These are phyloP conservation scores for Diaporthe amygdali DNA, from an alignment of 2,329 filamentous ascomycete species.

Conservation along the genomic window DNA sequence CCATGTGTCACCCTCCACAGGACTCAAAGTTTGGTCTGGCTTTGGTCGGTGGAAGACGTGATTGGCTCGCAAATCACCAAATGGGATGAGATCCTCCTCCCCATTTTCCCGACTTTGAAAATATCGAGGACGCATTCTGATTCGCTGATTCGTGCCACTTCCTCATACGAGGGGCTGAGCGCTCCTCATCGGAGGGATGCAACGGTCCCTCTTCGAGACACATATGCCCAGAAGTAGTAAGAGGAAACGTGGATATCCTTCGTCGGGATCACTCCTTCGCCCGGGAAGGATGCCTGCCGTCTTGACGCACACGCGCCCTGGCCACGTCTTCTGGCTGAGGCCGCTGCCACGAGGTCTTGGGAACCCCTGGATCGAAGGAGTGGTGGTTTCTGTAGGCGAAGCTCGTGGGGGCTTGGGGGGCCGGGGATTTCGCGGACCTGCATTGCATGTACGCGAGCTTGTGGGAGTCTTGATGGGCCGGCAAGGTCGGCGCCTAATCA, in stretches of 20 bases:
- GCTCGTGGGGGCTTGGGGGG: neutral
- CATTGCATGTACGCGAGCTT: neutral
- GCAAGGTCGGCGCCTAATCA: neutral
- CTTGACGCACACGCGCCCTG: neutral
- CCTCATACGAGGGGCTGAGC: neutral
- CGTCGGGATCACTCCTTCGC: neutral
- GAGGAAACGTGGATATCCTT: neutral
- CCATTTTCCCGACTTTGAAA: neutral
- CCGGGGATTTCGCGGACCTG: neutral
- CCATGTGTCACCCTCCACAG: no score
- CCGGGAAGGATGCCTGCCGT: neutral
- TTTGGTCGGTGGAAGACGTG: no score
- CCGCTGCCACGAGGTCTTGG: neutral
- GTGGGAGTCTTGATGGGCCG: neutral
- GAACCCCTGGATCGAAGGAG: neutral
- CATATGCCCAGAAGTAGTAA: no score
- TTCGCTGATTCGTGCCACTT: neutral
- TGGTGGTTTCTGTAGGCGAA: no score
- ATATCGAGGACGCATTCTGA: neutral
- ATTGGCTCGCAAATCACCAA: slow-evolving; percentile 3
- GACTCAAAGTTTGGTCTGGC: no score
- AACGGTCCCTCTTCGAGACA: neutral
- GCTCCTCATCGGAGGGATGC: no score
- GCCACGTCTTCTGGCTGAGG: slow-evolving; percentile 7
- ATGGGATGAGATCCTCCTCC: neutral